A percentile compares a stretch with the other conserved stretches of the same genome.
Conservation (phyloP, 768 basidiomycete species). For the Polyporus arcularius region DNA sequence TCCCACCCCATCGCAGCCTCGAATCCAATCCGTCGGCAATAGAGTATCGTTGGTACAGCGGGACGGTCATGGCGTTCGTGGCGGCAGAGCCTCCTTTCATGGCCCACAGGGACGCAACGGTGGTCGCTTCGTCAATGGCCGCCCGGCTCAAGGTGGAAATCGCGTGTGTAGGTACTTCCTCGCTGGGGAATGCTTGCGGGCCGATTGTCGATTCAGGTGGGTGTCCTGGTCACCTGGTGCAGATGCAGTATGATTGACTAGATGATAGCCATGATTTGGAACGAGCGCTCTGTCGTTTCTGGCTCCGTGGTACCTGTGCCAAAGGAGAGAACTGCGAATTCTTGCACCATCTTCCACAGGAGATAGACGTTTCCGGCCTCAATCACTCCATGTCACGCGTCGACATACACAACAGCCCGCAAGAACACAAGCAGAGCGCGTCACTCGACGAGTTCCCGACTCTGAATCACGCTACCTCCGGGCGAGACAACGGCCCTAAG, state of each 20-base stretch:
- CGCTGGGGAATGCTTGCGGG: conserved; percentile 91
- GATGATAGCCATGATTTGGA: conserved; percentile 86
- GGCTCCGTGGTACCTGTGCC: conserved; percentile 95
- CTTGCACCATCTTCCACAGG: conserved; percentile 85
- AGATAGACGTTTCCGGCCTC: conserved; percentile 75
- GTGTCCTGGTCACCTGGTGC: conserved; percentile 23
- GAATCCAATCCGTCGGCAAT: conserved; percentile 66
- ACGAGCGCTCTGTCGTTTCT: conserved; percentile 93
- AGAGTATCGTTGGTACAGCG: conserved; percentile 67
- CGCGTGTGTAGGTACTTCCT: conserved; percentile 96
- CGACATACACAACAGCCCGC: conserved; percentile 51
- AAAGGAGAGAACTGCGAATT: conserved; percentile 98
- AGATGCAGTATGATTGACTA: background rate
- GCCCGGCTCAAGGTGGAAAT: conserved; percentile 61
- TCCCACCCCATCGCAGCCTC: conserved; percentile 39
- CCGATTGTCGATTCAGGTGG: conserved; percentile 98
- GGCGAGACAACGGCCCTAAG: conserved; percentile 31
- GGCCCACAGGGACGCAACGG: conserved; percentile 28
- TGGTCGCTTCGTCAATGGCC: conserved; percentile 51
- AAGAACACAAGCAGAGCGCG: conserved; percentile 38
- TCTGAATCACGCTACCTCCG: conserved; percentile 42
- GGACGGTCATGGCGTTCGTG: conserved; percentile 46
- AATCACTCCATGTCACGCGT: conserved; percentile 69
- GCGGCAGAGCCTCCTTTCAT: conserved; percentile 43
- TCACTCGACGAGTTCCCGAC: conserved; percentile 74